Percentiles rank a stretch among this genome's conserved stretches.
Evolutionary conservation across 2,329 filamentous ascomycete species (phyloP).

Genomic region (Monosporascus cannonballus): DNA sequence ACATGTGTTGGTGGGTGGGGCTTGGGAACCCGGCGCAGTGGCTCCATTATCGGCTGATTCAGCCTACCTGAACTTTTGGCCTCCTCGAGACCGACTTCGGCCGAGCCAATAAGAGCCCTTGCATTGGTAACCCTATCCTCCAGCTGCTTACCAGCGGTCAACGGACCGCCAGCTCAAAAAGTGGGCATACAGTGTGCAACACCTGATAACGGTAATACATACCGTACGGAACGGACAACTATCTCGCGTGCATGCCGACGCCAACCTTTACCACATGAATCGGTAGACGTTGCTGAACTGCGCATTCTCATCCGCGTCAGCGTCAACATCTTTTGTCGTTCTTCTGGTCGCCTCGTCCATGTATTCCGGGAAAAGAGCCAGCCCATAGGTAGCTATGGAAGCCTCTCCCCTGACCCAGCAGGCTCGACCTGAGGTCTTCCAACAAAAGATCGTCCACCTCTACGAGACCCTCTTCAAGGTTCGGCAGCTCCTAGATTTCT

Average conservation of each 20-base stretch:
- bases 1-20: neutral
- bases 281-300: neutral
- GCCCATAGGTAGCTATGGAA: slow-evolving; percentile 54
- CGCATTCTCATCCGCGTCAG: neutral
- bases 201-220: neutral
- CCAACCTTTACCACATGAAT: neutral
- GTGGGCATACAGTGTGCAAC: neutral
- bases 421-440: slow-evolving; percentile 80
- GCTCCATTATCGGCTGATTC: neutral
- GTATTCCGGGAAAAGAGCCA: slow-evolving; percentile 8
- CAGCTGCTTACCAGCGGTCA: neutral
- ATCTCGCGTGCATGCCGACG: no score
- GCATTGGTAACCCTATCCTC: slow-evolving; percentile 22
- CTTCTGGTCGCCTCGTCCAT: neutral
- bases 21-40: neutral
- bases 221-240: neutral
- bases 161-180: neutral
- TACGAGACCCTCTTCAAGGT: slow-evolving; percentile 82
- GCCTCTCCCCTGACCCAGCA: slow-evolving; percentile 91
- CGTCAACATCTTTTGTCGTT: neutral
- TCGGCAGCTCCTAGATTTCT: slow-evolving; percentile 20
- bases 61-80: neutral
- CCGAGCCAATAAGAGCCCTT: slow-evolving; percentile 31
- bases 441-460: slow-evolving; percentile 87
- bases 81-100: slow-evolving; percentile 18